phyloP scores from a whole-genome alignment of 2,329 filamentous ascomycete genomes.

The Aspergillus tanneri region DNA sequence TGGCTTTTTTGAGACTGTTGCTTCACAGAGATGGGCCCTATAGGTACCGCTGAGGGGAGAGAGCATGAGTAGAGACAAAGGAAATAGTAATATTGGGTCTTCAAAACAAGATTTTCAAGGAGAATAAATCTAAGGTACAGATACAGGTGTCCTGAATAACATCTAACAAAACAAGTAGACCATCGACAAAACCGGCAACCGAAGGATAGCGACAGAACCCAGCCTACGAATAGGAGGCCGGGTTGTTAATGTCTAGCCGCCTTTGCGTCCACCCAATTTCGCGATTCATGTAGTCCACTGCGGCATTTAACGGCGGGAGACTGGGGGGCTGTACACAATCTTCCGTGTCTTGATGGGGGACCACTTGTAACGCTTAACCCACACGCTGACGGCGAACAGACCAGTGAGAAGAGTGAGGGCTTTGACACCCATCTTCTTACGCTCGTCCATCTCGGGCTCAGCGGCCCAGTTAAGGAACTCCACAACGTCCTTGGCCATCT shows the following conservation, averaged over 20 bases:
- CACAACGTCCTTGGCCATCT: constrained; percentile 99
- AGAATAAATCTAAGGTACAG: constrained; percentile 45
- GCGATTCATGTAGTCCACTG: constrained; percentile 31
- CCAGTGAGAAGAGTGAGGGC: constrained; percentile 76
- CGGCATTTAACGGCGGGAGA: constrained; percentile 37
- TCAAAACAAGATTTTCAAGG: constrained; percentile 41
- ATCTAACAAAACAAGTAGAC: constrained; percentile 41
- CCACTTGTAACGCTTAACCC: constrained; percentile 99
- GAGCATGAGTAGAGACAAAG: constrained; percentile 29
- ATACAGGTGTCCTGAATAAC: constrained; percentile 41
- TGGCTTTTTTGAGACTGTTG: constrained; percentile 1
- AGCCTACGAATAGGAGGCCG: constrained; percentile 26
- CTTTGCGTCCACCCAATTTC: constrained; percentile 30
- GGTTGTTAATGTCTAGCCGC: constrained; percentile 27
- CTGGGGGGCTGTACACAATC: constrained; percentile 79
- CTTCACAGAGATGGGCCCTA: background rate
- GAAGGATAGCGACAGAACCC: constrained; percentile 24
- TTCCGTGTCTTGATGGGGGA: constrained; percentile 92
- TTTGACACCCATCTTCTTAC: constrained; percentile 99
- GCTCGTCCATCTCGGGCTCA: constrained; percentile 98
- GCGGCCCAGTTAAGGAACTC: constrained; percentile 99
- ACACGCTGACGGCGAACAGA: constrained; percentile 84
- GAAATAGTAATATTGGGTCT: constrained; percentile 41
- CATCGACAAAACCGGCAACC: constrained; percentile 31
- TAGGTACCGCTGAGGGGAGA: constrained; percentile 4